Conservation (phyloP, 2,329 filamentous ascomycete species). For the Phialophora macrospora region DNA sequence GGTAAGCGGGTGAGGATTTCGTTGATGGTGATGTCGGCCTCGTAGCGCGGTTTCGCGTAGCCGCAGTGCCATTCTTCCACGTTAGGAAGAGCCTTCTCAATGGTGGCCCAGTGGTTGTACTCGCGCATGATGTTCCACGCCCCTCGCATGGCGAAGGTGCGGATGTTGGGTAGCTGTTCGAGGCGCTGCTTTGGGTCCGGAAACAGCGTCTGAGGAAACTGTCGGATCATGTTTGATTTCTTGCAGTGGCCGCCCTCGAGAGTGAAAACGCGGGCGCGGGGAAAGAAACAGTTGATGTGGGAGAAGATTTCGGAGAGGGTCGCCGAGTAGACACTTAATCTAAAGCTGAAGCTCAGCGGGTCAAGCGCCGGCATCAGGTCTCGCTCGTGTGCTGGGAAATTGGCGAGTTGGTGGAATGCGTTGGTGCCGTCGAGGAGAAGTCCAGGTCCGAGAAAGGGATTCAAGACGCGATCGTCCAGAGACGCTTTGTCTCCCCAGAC, state of each 20-base stretch:
- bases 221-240: conserved; percentile 70
- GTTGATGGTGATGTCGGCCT: conserved; percentile 73
- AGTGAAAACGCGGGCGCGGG: conserved; percentile 68
- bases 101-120: conserved; percentile 65
- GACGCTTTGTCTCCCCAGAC: conserved; percentile 64
- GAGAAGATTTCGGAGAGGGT: conserved; percentile 71
- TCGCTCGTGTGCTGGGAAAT: conserved; percentile 24
- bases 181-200: conserved; percentile 44
- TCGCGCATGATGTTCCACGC: conserved; percentile 77
- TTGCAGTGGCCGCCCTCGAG: conserved; percentile 78
- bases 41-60: conserved; percentile 72
- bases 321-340: conserved; percentile 68
- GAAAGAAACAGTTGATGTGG: conserved; percentile 65
- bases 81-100: conserved; percentile 68
- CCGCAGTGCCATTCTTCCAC: conserved; percentile 61
- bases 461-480: conserved; percentile 22
- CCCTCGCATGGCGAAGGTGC: conserved; percentile 72
- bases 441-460: conserved; percentile 25
- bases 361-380: conserved; percentile 51
- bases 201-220: conserved; percentile 53
- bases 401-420: conserved; percentile 26
- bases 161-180: conserved; percentile 60
- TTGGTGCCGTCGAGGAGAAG: conserved; percentile 15
- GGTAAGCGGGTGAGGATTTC: conserved; percentile 65
- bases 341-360: conserved; percentile 61